Evolutionary conservation across 1,284 basidiomycete genomes (phyloP), one percentile per base, ranked within the genome.

Genomic region (Stereum hirsutum): DNA sequence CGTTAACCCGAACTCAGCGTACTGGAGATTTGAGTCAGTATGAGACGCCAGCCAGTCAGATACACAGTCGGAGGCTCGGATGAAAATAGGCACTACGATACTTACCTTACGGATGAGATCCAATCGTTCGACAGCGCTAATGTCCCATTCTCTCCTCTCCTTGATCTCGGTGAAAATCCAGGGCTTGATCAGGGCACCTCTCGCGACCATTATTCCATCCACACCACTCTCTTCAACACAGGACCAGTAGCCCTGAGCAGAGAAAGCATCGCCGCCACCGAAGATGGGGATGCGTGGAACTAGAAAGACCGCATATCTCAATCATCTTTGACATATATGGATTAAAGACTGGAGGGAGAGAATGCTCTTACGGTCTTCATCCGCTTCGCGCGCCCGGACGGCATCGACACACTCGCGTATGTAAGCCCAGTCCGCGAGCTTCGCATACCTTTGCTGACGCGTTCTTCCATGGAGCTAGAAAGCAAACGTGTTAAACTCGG

Each of bases 131-230:
- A 84, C 70, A 10, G 90, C 78, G 49, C 80, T 87, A 56, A 98
- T 98, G 57, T 98, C 94, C 94, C 94, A 97, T 56, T 95, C 91
- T 39, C 89, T 64, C 25, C 70, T 72, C 58, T 98, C 94, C 57
- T 93, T 88, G 58, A 98, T 82, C 63, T 99, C 95, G 1, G 93
- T 97, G 62, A 97, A 97, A 46, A 94, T 83, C 91, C 91, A 94
- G 1, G 91, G 87, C 60, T 98, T 98, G 65, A 98, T 97, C 45
- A 98, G 70, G 0, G 93, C 95, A 0, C 95, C 95, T 21, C 95
- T 74, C 1, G 84, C 95, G 32, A 98, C 75, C 95, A 98, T 98
- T 41, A 96, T 74, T 5, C 94, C 94, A 57, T 98, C 94, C 0
- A 96, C 92, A 10, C 86, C 84, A 17, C 78, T 82, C 7, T 67